These are phyloP conservation scores for Dothideomycetidae sp. DNA, from an alignment of 2,329 filamentous ascomycete species.

Conservation along the genomic window DNA sequence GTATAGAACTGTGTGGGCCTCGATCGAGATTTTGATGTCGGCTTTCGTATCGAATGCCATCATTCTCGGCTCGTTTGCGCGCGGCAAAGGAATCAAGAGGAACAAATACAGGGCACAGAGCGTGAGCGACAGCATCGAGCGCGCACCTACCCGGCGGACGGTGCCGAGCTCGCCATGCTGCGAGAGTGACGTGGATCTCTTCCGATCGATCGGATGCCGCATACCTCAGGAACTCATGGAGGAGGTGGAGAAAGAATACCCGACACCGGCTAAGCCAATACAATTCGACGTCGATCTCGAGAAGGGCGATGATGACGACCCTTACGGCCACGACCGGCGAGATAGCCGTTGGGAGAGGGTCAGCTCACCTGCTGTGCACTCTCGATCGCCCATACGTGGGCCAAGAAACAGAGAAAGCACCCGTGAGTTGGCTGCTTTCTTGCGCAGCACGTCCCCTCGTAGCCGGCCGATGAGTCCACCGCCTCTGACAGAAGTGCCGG, in stretches of 20 bases:
- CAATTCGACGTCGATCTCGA: constrained; percentile 10
- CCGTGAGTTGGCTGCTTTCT: constrained; percentile 6
- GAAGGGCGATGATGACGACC: constrained; percentile 4
- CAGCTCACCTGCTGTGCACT: neutral
- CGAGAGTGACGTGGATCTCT: constrained; percentile 83
- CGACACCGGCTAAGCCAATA: constrained; percentile 3
- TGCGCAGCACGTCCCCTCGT: constrained; percentile 5
- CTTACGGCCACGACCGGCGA: constrained; percentile 1
- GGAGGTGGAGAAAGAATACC: constrained; percentile 12
- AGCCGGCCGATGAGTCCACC: constrained; percentile 3
- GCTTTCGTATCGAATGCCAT: constrained; percentile 77
- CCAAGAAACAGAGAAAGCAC: constrained; percentile 1
- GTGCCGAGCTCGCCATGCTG: constrained; percentile 43
- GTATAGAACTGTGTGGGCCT: constrained; percentile 76
- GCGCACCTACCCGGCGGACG: constrained; percentile 47
- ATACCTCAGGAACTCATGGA: constrained; percentile 39
- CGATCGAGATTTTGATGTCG: constrained; percentile 78
- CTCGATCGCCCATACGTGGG: constrained; percentile 1
- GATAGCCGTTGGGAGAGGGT: constrained; percentile 8
- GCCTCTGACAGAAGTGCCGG: constrained; percentile 3
- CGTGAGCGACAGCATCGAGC: constrained; percentile 37
- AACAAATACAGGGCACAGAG: constrained; percentile 55
- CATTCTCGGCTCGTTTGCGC: constrained; percentile 81
- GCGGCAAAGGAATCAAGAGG: constrained; percentile 83
- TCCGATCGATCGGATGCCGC: constrained; percentile 62